phyloP scores from a whole-genome alignment of 73 alveolate species.

The Tetrahymena thermophila region DNA sequence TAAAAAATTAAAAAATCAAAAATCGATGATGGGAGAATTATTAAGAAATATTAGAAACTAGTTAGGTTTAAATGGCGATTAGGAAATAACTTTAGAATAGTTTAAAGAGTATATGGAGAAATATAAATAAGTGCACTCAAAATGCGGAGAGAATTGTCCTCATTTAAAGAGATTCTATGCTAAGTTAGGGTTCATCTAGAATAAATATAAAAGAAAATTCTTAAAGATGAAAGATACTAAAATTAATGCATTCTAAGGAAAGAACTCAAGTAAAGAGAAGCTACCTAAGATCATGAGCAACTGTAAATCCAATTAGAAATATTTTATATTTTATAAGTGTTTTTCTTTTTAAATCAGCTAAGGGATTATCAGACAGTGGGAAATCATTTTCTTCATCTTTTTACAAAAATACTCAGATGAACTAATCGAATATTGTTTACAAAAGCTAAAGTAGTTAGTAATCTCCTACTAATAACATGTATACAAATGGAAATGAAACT shows the following conservation, averaged over 20 bases:
- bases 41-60: constrained; percentile 28
- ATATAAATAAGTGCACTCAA: constrained; percentile 23
- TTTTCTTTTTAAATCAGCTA: background rate
- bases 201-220: constrained; percentile 33
- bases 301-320: background rate
- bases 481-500: background rate
- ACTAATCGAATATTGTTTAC: background rate
- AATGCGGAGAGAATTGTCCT: constrained; percentile 45
- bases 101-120: constrained; percentile 32
- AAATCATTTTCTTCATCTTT: background rate
- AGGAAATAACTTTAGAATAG: constrained; percentile 7
- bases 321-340: background rate
- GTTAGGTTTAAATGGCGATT: constrained; percentile 25
- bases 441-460: background rate
- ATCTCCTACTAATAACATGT: background rate
- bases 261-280: background rate
- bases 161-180: constrained; percentile 42
- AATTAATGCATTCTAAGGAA: constrained; percentile 13
- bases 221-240: constrained; percentile 36
- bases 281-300: background rate
- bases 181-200: constrained; percentile 22
- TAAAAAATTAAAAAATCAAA: background rate
- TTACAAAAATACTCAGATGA: background rate
- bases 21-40: constrained; percentile 23
- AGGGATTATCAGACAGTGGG: background rate